Evolutionary conservation across 177 flowering plant genomes (phyloP).

Genomic region (Telopea speciosissima): DNA sequence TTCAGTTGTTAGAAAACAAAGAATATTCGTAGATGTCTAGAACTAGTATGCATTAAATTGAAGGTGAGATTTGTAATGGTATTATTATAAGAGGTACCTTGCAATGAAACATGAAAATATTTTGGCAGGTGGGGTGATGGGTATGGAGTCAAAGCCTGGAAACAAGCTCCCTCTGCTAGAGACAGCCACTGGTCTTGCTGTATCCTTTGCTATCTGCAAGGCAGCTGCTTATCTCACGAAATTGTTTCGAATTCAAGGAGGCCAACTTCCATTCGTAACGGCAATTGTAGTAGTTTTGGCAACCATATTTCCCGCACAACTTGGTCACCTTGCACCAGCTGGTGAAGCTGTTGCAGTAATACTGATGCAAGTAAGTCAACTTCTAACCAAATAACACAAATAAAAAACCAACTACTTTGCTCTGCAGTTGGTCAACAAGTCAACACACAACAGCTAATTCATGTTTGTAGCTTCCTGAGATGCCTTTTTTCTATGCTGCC

Average conservation of each 20-base stretch:
- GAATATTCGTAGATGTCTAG: neutral
- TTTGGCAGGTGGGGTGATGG: constrained; percentile 35
- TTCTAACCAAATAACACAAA: neutral
- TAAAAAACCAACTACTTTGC: neutral
- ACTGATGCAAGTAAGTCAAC: constrained; percentile 61
- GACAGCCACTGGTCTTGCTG: constrained; percentile 63
- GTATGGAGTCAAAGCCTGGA: constrained; percentile 23
- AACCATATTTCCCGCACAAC: constrained; percentile 47
- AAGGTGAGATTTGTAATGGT: neutral
- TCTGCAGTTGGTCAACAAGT: no score
- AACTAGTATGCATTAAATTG: neutral
- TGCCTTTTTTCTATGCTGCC: no score
- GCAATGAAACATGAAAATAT: neutral
- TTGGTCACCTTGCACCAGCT: constrained; percentile 66
- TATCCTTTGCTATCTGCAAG: constrained; percentile 66
- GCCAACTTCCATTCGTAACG: constrained; percentile 59
- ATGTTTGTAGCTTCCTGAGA: neutral
- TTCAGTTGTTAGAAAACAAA: no score
- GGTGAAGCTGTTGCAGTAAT: constrained; percentile 66
- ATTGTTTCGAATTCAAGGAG: constrained; percentile 44
- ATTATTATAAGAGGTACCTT: neutral
- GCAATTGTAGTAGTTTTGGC: constrained; percentile 64
- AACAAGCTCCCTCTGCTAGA: constrained; percentile 47
- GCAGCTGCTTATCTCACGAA: constrained; percentile 34
- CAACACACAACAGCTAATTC: neutral